Evolutionary conservation across 495 filamentous ascomycete species (phyloP).

Genomic region (Trichoderma virens): DNA sequence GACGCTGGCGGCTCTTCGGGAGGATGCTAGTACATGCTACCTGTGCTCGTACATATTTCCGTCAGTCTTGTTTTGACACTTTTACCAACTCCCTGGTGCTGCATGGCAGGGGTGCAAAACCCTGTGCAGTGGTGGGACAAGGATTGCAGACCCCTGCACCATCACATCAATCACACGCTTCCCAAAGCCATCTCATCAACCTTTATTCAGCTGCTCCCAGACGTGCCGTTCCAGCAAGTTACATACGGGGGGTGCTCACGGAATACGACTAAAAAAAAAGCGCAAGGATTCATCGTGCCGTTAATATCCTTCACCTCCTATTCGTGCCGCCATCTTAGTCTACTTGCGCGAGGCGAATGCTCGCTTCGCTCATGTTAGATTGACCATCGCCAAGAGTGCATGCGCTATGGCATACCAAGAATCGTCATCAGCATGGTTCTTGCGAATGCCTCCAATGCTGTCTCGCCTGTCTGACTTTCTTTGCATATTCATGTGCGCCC

Average conservation of each 20-base stretch:
- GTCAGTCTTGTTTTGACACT: background rate
- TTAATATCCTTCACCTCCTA: slow-evolving; percentile 7
- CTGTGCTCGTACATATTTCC: background rate
- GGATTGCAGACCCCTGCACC: background rate
- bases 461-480: background rate
- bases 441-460: background rate
- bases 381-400: background rate
- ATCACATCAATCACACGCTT: slow-evolving; percentile 8
- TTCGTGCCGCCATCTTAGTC: background rate
- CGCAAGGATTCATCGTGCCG: background rate
- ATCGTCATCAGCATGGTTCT: background rate
- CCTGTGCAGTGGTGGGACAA: background rate
- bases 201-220: slow-evolving; percentile 1
- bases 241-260: background rate
- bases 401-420: background rate
- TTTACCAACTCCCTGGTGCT: slow-evolving; percentile 8
- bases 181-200: background rate
- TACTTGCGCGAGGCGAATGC: background rate
- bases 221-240: background rate
- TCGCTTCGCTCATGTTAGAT: background rate
- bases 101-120: background rate
- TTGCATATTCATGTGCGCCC: background rate
- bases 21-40: background rate
- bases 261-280: background rate
- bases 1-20: background rate